A percentile compares a stretch with the other conserved stretches of the same genome.
Evolutionary conservation across 2,329 filamentous ascomycete species (phyloP).

Genomic region (Penicillium nordicum): DNA sequence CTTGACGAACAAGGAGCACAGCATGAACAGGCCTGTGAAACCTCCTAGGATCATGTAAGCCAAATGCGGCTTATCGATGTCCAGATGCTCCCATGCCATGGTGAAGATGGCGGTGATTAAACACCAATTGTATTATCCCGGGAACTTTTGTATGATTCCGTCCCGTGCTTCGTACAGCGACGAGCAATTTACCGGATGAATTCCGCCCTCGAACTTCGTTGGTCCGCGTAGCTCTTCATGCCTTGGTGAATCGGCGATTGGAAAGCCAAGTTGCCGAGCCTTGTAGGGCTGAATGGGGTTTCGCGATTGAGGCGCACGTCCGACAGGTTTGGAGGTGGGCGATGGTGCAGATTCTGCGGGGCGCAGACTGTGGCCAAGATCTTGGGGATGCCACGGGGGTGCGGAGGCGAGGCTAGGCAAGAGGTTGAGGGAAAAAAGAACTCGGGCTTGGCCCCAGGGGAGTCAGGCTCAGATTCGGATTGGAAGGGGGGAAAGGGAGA

Average conservation of each 20-base stretch:
- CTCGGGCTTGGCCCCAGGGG: conserved; percentile 3
- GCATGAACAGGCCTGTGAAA: conserved; percentile 97
- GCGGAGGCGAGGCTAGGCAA: not conserved
- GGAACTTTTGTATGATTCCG: not conserved
- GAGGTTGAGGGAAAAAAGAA: not conserved
- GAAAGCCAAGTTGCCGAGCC: conserved; percentile 11
- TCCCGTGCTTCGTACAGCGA: conserved; percentile 5
- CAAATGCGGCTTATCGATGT: conserved; percentile 89
- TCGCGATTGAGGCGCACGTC: not conserved
- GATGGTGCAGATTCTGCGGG: not conserved
- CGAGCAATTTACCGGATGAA: conserved; percentile 22
- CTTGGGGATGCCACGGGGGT: conserved; percentile 3
- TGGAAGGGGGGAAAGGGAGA: conserved; percentile 1
- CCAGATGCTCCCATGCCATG: conserved; percentile 53
- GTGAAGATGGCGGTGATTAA: conserved; percentile 14
- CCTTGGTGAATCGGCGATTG: conserved; percentile 19
- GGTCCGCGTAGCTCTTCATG: conserved; percentile 25
- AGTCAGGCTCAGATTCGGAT: not conserved
- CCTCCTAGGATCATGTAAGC: conserved; percentile 97
- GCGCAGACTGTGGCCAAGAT: conserved; percentile 5
- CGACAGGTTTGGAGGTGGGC: not conserved
- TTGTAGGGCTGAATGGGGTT: conserved; percentile 15
- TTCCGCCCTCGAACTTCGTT: conserved; percentile 24
- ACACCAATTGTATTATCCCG: conserved; percentile 2
- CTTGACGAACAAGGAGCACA: conserved; percentile 96